A percentile compares a stretch with the other conserved stretches of the same genome.
Conservation (phyloP, 352 stramenopile genomes). For the Globisporangium splendens region DNA sequence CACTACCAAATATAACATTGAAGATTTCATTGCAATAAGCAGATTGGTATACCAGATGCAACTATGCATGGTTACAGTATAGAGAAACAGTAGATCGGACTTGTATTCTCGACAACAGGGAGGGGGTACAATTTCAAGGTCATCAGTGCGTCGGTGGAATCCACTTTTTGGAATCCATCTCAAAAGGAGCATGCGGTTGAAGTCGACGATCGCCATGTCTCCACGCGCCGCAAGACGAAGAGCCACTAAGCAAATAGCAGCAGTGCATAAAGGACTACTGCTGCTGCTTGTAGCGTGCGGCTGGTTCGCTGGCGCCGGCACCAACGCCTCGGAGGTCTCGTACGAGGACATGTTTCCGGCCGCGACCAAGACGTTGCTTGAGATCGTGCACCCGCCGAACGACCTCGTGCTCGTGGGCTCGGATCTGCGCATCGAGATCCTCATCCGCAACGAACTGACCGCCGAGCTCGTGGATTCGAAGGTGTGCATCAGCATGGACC, state of each 20-base stretch:
- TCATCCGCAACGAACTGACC: slow-evolving; percentile 35
- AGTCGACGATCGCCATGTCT: not conserved
- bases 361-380: slow-evolving; percentile 25
- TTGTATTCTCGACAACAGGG: no score
- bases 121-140: not conserved
- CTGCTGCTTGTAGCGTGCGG: not conserved
- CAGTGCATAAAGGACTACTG: not conserved
- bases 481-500: slow-evolving; percentile 59
- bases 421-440: slow-evolving; percentile 54
- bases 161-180: not conserved
- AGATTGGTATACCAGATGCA: no score
- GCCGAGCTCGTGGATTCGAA: slow-evolving; percentile 20
- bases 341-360: slow-evolving; percentile 28
- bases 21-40: no score
- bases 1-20: no score
- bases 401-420: slow-evolving; percentile 36
- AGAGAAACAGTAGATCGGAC: no score
- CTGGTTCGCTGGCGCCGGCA: not conserved
- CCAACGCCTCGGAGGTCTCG: slow-evolving; percentile 19
- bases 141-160: not conserved
- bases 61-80: no score
- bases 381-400: slow-evolving; percentile 61
- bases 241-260: no score
- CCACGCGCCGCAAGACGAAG: not conserved
- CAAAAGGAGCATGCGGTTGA: not conserved